Base-by-base conservation (phyloP, 2,329 filamentous ascomycete genomes). In the Alternaria postmessia region DNA sequence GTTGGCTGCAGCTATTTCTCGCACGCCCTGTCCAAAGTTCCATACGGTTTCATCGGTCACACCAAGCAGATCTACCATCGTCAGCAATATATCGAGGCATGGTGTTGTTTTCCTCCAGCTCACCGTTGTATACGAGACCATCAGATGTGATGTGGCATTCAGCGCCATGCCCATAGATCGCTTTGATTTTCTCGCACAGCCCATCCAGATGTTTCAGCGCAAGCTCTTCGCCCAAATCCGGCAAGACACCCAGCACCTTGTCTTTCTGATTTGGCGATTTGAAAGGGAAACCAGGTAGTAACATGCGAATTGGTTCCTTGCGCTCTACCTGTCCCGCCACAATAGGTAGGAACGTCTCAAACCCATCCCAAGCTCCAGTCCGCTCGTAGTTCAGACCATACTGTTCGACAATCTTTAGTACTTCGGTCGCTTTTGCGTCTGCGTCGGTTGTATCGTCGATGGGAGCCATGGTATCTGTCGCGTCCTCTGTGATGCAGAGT, bases 211-310 rank as follows among this genome's bases (percentile, higher is more conserved):
- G 79, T n/a, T 72, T 70, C 28, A 82, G 66, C 4, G 80, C 80
- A 43, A 83, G 67, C 54, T 81, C 78, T 58, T 82, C 81, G 6
- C 76, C 81, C 8, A 80, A 65, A 51, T 83, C 81, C 1, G 81
- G 81, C 14, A 81, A 62, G 2, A 63, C 63, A n/a, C 80, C 85
- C 5, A 88, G 72, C 0, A 87, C 85, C 59, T 89, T 89, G 22
- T 81, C 78, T 1, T 71, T 69, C 0, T 78, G 80, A 62, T 88
- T 88, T 11, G 86, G 84, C 0, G 85, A 88, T 66, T 89, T 89
- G 80, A 87, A 88, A 0, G 87, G 86, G 46, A 89, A 89, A 0
- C 85, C 86, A 0, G 87, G 87, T 0, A 88, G 80, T 14, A 75
- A 62, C 57, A 77, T 65, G 22, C 57, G 66, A 32, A 75, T 57